A percentile compares a stretch with the other conserved stretches of the same genome.
phyloP scores from a whole-genome alignment of 331 rosid species.

The Cydonia oblonga region DNA sequence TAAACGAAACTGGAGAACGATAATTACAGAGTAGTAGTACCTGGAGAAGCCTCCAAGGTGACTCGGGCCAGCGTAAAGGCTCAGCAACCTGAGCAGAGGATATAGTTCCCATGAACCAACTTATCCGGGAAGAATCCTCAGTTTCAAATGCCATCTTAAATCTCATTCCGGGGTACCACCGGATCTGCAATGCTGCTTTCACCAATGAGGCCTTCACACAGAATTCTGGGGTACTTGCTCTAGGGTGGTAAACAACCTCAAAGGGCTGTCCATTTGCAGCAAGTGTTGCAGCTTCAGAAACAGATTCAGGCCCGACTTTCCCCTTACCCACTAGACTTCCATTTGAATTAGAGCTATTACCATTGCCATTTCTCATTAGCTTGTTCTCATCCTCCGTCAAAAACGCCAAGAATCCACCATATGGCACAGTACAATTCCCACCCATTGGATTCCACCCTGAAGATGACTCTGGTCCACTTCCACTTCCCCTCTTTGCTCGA shows the following conservation, averaged over 20 bases:
- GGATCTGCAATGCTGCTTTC: constrained; percentile 54
- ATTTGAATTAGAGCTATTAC: constrained; percentile 32
- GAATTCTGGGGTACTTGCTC: constrained; percentile 80
- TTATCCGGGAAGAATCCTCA: constrained; percentile 76
- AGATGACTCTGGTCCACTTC: constrained; percentile 46
- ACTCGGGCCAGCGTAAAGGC: constrained; percentile 69
- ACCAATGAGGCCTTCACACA: constrained; percentile 69
- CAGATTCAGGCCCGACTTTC: constrained; percentile 63
- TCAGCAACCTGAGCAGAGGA: constrained; percentile 73
- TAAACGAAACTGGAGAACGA: background rate
- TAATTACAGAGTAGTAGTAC: constrained; percentile 23
- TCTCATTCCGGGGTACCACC: constrained; percentile 84
- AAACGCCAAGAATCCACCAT: constrained; percentile 45
- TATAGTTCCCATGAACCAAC: constrained; percentile 95
- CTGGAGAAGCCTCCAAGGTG: constrained; percentile 98
- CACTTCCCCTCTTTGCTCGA: constrained; percentile 66
- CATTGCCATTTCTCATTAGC: constrained; percentile 30
- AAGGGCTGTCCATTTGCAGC: constrained; percentile 62
- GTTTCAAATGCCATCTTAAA: constrained; percentile 96
- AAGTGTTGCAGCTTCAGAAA: constrained; percentile 61
- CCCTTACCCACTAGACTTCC: constrained; percentile 39
- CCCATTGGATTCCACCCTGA: constrained; percentile 74
- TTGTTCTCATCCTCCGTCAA: constrained; percentile 55
- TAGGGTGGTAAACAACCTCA: constrained; percentile 81
- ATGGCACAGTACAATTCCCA: constrained; percentile 46